phyloP scores from a whole-genome alignment of 495 filamentous ascomycete species.

The Trypethelium eluteriae region DNA sequence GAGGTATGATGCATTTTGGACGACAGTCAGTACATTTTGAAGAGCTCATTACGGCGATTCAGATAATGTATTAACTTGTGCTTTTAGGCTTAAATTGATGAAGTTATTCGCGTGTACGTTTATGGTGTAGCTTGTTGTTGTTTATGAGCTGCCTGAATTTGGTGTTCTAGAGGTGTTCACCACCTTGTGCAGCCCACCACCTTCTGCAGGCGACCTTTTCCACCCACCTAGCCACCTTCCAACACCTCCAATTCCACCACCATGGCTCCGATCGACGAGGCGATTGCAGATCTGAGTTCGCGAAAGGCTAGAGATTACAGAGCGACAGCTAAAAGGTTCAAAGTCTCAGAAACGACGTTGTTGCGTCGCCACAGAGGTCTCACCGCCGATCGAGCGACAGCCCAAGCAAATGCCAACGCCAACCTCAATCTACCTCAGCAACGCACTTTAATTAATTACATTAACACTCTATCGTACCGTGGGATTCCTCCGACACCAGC shows the following conservation, averaged over 20 bases:
- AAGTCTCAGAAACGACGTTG: background rate
- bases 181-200: background rate
- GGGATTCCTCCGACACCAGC: background rate
- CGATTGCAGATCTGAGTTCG: background rate
- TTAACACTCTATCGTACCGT: background rate
- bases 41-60: too few relatives aligned
- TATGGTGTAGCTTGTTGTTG: too few relatives aligned
- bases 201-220: background rate
- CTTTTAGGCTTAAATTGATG: too few relatives aligned
- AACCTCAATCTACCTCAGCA: background rate
- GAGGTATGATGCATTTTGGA: too few relatives aligned
- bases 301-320: background rate
- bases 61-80: too few relatives aligned
- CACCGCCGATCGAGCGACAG: background rate
- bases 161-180: background rate
- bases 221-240: background rate
- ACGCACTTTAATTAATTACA: background rate
- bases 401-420: background rate
- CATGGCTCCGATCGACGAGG: background rate
- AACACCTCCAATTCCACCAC: background rate
- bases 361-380: background rate
- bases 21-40: too few relatives aligned
- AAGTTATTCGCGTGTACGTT: too few relatives aligned
- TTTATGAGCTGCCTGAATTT: too few relatives aligned
- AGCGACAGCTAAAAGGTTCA: background rate